These are phyloP conservation scores for Suillus plorans DNA, from an alignment of 768 basidiomycete species.

Conservation along the genomic window DNA sequence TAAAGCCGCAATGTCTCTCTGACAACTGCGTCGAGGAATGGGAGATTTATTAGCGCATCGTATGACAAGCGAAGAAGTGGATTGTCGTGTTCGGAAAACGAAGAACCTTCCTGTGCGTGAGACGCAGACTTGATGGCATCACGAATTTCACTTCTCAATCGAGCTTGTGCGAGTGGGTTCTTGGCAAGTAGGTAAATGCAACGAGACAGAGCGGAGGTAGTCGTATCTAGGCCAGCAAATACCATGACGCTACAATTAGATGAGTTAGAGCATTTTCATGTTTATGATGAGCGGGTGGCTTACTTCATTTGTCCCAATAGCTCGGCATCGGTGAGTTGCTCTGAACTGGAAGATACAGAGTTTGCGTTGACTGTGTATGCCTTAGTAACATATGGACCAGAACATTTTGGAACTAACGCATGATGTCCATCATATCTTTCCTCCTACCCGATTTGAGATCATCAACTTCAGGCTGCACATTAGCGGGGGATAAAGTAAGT, in stretches of 20 bases:
- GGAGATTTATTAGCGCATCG: constrained; percentile 35
- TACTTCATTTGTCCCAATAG: constrained; percentile 30
- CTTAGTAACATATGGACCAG: neutral
- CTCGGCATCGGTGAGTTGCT: constrained; percentile 23
- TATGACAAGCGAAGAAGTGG: constrained; percentile 17
- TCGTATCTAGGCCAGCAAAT: constrained; percentile 18
- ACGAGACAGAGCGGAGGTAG: constrained; percentile 21
- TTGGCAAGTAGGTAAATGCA: constrained; percentile 14
- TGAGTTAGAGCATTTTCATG: neutral
- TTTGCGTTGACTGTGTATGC: constrained; percentile 24
- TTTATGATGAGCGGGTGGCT: neutral
- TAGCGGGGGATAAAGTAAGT: neutral
- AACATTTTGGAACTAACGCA: constrained; percentile 19
- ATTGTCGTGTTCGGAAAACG: constrained; percentile 21
- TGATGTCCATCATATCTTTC: constrained; percentile 30
- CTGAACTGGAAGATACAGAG: constrained; percentile 15
- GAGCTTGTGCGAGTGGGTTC: constrained; percentile 7
- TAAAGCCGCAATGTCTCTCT: constrained; percentile 35
- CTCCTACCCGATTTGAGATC: constrained; percentile 11
- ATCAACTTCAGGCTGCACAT: constrained; percentile 2
- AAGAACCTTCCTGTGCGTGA: constrained; percentile 4
- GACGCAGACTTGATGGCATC: constrained; percentile 13
- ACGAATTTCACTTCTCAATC: constrained; percentile 6
- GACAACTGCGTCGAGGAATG: constrained; percentile 42
- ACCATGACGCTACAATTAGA: constrained; percentile 19